Percentiles rank a stretch among this genome's conserved stretches.
Conservation (phyloP, 257 asterid genomes). For the Lycium ferocissimum region DNA sequence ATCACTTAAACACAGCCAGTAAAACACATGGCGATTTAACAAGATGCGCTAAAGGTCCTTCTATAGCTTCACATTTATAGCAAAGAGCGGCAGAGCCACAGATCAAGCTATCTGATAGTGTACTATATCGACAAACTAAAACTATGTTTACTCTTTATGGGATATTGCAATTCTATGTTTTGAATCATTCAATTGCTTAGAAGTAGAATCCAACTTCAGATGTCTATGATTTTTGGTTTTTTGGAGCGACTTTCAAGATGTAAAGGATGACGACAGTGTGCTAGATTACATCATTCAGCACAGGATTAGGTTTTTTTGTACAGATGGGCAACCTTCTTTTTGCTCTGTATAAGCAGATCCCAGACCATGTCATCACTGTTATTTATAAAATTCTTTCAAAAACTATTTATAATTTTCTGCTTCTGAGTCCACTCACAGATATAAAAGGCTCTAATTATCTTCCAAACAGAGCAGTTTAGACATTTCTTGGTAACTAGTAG, state of each 20-base stretch:
- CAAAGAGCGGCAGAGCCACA: neutral
- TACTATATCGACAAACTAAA: slow-evolving; percentile 19
- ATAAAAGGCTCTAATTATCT: slow-evolving; percentile 15
- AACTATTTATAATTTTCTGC: neutral
- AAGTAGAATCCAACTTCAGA: slow-evolving; percentile 10
- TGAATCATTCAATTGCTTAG: slow-evolving; percentile 1
- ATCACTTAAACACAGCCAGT: neutral
- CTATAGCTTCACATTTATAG: slow-evolving; percentile 17
- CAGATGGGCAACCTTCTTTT: neutral
- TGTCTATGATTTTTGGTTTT: neutral
- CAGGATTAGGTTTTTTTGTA: neutral
- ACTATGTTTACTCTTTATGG: neutral
- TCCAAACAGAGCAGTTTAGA: slow-evolving; percentile 21
- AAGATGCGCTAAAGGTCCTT: slow-evolving; percentile 11
- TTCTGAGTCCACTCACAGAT: neutral
- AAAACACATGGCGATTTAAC: neutral
- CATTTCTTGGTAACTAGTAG: slow-evolving; percentile 8
- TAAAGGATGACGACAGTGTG: neutral
- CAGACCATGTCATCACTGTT: neutral
- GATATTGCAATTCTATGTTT: slow-evolving; percentile 3
- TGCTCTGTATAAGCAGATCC: neutral
- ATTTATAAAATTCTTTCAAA: neutral
- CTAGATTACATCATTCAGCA: neutral
- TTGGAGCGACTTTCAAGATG: neutral
- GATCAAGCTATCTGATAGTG: slow-evolving; percentile 17